Base-by-base conservation (phyloP, 2,329 filamentous ascomycete genomes). In the Monilinia laxa region DNA sequence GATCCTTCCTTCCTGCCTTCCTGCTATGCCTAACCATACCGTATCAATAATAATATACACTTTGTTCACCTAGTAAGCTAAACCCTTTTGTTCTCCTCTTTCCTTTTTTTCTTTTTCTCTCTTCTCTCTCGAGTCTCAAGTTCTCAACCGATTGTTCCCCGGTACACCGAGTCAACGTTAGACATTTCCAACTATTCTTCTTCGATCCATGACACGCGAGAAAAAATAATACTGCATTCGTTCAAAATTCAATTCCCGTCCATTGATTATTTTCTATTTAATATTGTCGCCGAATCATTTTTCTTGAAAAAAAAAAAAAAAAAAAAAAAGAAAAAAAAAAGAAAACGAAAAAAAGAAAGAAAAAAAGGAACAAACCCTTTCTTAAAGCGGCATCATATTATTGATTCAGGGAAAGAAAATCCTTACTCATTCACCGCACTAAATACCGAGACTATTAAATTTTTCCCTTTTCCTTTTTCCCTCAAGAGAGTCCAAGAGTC, bases 381-480 rank as follows among this genome's bases (percentile, higher is more conserved):
- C 23, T 60, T 49, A 63, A 59, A 54, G 60, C 60, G 25, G 60
- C 60, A 55, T 28, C 23, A 38, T 53, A 6, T 45, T 54, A 25
- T 47, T 51, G 52, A 65, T 45, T 45, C 42, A 53, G 64, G 38
- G 60, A 54, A 58, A 40, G 14, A 42, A 54, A 63, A 54, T 54
- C 60, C 60, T 63, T 63, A 55, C 60, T 42, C 47, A 38, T 42
- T 63, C 60, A 63, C 31, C n/a, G n/a, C 58, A 62, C 45, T 52
- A 62, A 38, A 62, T 38, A 38, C n/a, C 31, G 45, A 62, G 14
- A 49, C 45, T 23, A 59, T 59, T 59, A 40, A 42, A 38, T 54
- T 62, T 62, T 63, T 51, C 47, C 49, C 31, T 63, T 62, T 62
- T 42, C 40, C 28, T 64, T 64, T 57, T 47, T 56, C 14, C 28